Evolutionary conservation across 768 basidiomycete species (phyloP), one percentile per base, ranked within the genome.

Genomic region (Panellus pusillus): DNA sequence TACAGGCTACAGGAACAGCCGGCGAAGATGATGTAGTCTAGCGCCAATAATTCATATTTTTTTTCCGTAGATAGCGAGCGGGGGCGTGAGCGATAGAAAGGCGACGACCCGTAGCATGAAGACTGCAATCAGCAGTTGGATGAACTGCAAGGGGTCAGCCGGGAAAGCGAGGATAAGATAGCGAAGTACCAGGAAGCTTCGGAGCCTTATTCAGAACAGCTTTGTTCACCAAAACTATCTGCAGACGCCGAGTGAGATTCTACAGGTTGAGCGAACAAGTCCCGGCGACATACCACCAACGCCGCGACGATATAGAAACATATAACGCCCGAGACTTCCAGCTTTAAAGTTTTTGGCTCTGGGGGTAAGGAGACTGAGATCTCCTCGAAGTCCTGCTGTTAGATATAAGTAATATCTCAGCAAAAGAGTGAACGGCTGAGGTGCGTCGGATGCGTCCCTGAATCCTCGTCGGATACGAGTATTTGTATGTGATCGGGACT

Each of bases 301-400:
- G 80, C 80, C 4, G 80, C 74, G 15, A 66, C 62, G 78, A 82
- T 82, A 67, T 81, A 82, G 66, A 82, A 82, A 7, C 68, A 58
- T 47, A 81, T 77, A n/a, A 81, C 80, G 14, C 64, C 72, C 11
- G 75, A 75, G 17, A 82, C 74, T 55, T 75, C 64, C 50, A 67
- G 51, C 32, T 57, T 35, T 35, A 7, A 35, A 14, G 32, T 3
- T 7, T 35, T 35, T 9, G 32, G 32, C 14, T 35, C 32, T 14
- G 32, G 32, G 7, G 6, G 31, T 13, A 32, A 7, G 31, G 31
- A 13, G 13, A 32, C 31, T 32, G 31, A 32, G 31, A 32, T n/a
- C n/a, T n/a, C n/a, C n/a, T n/a, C n/a, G n/a, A n/a, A n/a, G n/a
- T n/a, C n/a, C n/a, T n/a, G n/a, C n/a, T n/a, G n/a, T n/a, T n/a